Evolutionary conservation across 352 stramenopile genomes (phyloP), one percentile per base, ranked within the genome.

Genomic region (Phytopythium delawarense): DNA sequence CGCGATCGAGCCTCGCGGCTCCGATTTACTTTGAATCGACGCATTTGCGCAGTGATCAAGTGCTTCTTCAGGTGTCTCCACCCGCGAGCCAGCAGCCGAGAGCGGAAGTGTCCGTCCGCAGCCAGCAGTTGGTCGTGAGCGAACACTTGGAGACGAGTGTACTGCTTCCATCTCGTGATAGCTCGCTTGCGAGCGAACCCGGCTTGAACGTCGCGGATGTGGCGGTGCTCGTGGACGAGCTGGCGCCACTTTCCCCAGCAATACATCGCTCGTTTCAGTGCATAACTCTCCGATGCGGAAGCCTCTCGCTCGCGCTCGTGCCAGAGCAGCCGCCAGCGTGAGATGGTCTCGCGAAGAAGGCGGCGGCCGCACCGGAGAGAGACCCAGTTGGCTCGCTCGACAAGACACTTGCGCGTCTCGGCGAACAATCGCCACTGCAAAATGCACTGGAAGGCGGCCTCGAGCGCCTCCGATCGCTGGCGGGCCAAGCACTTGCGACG

Each of bases 361-460:
- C 42, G 55, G 2, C 80, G 64, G 20, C 39, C 44, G 0, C 58
- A 54, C 1, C 78, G 69, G 44, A 82, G 71, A 25, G 70, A 39
- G 11, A 88, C 53, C 81, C 78, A 90, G 4, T 63, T 40, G 3
- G 60, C 52, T 46, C 79, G 70, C 28, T 78, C 70, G 0, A 28
- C 54, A 2, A 63, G 54, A 18, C 65, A 76, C 39, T 75, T 74
- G 16, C 50, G 57, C 2, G 51, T 63, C 40, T 67, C 70, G 2
- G 63, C 65, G 48, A 74, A 71, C 4, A 76, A 37, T 1, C 62
- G 44, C 78, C 81, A 90, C 28, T 59, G n/a, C 57, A 81, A 66
- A 42, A 90, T 62, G 52, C 78, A 88, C 21, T 64, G 45, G 21
- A 79, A 79, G 1, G 71, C 68, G 1, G 32, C 67, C 20, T 86